These are phyloP conservation scores for Solanum chilense DNA, from an alignment of 257 asterid species.

Conservation along the genomic window DNA sequence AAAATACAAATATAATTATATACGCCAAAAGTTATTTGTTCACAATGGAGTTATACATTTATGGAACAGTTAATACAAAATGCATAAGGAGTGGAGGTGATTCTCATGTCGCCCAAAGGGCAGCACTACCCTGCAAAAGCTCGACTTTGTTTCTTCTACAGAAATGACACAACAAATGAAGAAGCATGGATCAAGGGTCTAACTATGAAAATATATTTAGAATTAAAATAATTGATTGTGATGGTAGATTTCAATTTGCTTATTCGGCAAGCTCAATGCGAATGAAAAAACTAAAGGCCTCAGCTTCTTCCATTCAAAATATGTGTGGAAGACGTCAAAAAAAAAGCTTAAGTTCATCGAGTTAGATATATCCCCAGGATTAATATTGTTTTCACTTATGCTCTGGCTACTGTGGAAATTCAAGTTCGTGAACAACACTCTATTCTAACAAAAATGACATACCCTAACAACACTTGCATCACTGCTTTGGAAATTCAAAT, in stretches of 20 bases:
- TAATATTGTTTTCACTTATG: too few species aligned
- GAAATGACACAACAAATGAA: not conserved
- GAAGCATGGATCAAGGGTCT: not conserved
- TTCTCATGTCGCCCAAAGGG: not conserved
- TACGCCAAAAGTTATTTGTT: too few species aligned
- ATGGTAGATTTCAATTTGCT: not conserved
- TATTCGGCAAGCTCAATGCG: not conserved
- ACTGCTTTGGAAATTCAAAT: too few species aligned
- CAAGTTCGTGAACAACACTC: too few species aligned
- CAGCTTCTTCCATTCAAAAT: too few species aligned
- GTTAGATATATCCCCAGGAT: too few species aligned
- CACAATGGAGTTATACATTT: not conserved
- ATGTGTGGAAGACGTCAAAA: too few species aligned
- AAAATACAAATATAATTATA: too few species aligned
- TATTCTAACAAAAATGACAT: too few species aligned
- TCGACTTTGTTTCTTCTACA: not conserved
- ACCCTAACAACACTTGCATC: too few species aligned
- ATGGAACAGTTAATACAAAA: not conserved
- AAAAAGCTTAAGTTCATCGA: too few species aligned
- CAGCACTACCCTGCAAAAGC: not conserved
- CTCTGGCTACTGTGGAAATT: too few species aligned
- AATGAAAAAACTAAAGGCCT: not conserved
- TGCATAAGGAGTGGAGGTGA: not conserved
- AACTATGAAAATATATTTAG: not conserved
- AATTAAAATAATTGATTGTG: not conserved